These are phyloP conservation scores for Salix exigua DNA, from an alignment of 345 rosid species.

Conservation along the genomic window DNA sequence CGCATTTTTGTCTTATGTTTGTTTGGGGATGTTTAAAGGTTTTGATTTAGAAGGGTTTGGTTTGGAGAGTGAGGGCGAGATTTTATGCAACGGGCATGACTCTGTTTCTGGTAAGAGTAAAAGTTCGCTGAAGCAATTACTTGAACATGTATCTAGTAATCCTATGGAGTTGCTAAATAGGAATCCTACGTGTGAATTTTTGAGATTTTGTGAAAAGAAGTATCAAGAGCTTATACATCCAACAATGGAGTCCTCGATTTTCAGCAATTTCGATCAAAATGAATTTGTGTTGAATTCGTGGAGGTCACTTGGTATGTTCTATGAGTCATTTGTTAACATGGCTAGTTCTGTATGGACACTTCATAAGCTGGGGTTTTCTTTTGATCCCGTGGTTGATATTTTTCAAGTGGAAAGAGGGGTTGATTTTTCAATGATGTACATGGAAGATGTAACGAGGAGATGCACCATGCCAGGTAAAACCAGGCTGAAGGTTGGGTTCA, in stretches of 20 bases:
- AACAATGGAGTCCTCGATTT: conserved; percentile 81
- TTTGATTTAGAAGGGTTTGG: conserved; percentile 54
- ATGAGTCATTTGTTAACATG: conserved; percentile 75
- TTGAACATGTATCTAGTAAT: conserved; percentile 71
- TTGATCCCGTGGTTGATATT: conserved; percentile 80
- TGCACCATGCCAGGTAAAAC: conserved; percentile 27
- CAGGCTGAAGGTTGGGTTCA: conserved; percentile 72
- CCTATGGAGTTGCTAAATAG: conserved; percentile 77
- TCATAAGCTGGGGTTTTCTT: conserved; percentile 73
- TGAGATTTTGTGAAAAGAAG: conserved; percentile 82
- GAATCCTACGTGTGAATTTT: conserved; percentile 57
- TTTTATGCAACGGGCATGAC: conserved; percentile 28
- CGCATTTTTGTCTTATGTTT: conserved; percentile 72
- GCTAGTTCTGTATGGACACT: conserved; percentile 82
- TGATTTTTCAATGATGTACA: conserved; percentile 72
- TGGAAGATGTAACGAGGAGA: conserved; percentile 69
- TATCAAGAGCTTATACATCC: conserved; percentile 85
- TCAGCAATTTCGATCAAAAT: conserved; percentile 59
- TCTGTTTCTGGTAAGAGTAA: conserved; percentile 22
- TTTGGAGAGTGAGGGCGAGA: conserved; percentile 25
- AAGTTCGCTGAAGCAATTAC: conserved; percentile 51
- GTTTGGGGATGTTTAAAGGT: conserved; percentile 74
- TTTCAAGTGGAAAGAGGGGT: conserved; percentile 81
- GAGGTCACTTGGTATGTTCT: conserved; percentile 67
- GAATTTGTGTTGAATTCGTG: conserved; percentile 80